These are phyloP conservation scores for Epichloe aotearoae DNA, from an alignment of 2,329 filamentous ascomycete genomes.

Conservation along the genomic window DNA sequence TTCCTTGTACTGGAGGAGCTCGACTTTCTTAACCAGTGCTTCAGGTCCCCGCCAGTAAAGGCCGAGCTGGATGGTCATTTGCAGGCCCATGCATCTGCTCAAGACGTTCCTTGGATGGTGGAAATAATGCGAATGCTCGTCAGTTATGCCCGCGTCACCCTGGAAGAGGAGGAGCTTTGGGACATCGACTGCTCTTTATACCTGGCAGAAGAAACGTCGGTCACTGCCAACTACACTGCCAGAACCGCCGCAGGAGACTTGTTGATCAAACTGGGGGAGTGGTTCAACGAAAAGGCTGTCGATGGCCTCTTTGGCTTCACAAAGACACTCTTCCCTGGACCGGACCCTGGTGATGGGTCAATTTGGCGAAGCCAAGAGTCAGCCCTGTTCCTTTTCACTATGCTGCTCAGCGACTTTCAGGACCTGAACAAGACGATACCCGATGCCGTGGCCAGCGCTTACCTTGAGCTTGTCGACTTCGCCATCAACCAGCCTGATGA, in stretches of 20 bases:
- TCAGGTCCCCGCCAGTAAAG: conserved; percentile 78
- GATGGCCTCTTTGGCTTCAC: conserved; percentile 70
- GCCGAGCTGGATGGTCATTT: conserved; percentile 78
- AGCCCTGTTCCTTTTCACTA: conserved; percentile 72
- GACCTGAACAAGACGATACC: conserved; percentile 64
- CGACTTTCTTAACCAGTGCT: conserved; percentile 84
- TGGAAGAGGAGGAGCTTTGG: conserved; percentile 90
- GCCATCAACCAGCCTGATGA: conserved; percentile 57
- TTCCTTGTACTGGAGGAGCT: conserved; percentile 88
- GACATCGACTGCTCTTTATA: conserved; percentile 94
- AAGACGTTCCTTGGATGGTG: conserved; percentile 65
- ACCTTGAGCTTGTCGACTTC: conserved; percentile 68
- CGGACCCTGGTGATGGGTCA: conserved; percentile 21
- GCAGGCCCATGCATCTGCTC: conserved; percentile 41
- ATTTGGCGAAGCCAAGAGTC: conserved; percentile 60
- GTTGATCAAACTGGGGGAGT: conserved; percentile 88
- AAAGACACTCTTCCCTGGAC: conserved; percentile 51
- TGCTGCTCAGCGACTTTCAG: conserved; percentile 69
- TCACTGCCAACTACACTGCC: conserved; percentile 92
- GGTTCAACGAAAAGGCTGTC: conserved; percentile 63
- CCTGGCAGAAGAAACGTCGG: conserved; percentile 84
- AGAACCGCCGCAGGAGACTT: conserved; percentile 86
- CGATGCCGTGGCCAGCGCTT: conserved; percentile 54
- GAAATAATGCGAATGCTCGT: conserved; percentile 79
- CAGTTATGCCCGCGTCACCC: conserved; percentile 77